Evolutionary conservation across 2,329 filamentous ascomycete genomes (phyloP), one percentile per base, ranked within the genome.

Genomic region (Trichothecium roseum): DNA sequence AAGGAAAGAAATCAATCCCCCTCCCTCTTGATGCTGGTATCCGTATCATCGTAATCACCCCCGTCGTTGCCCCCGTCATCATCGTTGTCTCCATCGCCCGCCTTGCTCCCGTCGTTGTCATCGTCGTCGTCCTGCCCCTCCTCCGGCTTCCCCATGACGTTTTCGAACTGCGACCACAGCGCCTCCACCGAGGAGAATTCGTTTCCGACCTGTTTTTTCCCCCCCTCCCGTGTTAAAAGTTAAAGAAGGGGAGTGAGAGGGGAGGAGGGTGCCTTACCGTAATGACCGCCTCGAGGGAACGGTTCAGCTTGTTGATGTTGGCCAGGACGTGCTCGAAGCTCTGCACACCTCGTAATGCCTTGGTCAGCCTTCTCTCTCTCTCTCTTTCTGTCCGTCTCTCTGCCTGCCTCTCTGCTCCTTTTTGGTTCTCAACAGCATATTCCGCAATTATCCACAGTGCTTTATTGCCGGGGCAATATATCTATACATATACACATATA

Each of bases 181-280:
- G 86, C 87, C 59, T 98, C 91, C 30, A 98, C 91, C 4, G 86
- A 88, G n/a, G 84, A 81, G 61, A 98, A 95, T 53, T 98, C 91
- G 59, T 94, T 94, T 27, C 91, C 91, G 35, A 98, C 80, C 79
- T 85, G 37, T 16, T 32, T 6, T n/a, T n/a, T n/a, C n/a, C n/a
- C 13, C 16, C 18, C 7, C 13, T 14, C 8, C 5, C n/a, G 7
- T 34, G 8, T 6, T 24, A 6, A n/a, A 40, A n/a, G 12, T 28
- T 8, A 32, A 16, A 22, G 20, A 8, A 16, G 5, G 10, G 3
- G 24, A 12, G 4, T 1, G 9, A 16, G 17, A 2, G 3, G 14
- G 4, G n/a, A 10, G 13, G 35, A 60, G n/a, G n/a, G n/a, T n/a
- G n/a, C n/a, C 75, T 32, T 64, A 89, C 89, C 32, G 86, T 80